Percentiles rank a stretch among this genome's conserved stretches.
Conservation (phyloP, 2,329 filamentous ascomycete species). For the Emergomyces africanus region DNA sequence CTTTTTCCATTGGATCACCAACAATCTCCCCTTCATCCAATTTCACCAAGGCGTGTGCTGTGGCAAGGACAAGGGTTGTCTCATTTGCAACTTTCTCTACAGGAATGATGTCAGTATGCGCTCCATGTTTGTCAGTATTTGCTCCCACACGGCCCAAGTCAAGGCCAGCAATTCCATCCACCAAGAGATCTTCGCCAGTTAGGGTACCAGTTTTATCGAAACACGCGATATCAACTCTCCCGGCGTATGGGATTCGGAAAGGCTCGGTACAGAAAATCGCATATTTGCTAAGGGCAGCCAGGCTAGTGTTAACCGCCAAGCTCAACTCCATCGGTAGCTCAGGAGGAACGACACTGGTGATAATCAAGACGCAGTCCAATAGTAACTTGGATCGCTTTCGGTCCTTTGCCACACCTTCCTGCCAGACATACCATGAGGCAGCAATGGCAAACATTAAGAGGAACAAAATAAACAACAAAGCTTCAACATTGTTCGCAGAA, state of each 20-base stretch:
- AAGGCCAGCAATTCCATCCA: slow-evolving; percentile 90
- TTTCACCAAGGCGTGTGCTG: slow-evolving; percentile 89
- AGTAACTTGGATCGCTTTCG: slow-evolving; percentile 95
- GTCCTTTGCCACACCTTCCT: slow-evolving; percentile 86
- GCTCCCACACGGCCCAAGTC: slow-evolving; percentile 56
- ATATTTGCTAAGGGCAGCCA: slow-evolving; percentile 85
- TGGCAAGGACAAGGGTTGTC: slow-evolving; percentile 85
- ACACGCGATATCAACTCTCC: slow-evolving; percentile 89
- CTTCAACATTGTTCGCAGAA: slow-evolving; percentile 95
- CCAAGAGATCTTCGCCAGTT: slow-evolving; percentile 91
- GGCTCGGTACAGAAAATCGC: slow-evolving; percentile 99
- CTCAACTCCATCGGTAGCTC: slow-evolving; percentile 97
- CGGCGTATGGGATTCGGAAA: slow-evolving; percentile 93
- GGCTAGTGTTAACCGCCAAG: slow-evolving; percentile 91
- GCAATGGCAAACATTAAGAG: slow-evolving; percentile 91
- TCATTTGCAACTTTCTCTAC: slow-evolving; percentile 60
- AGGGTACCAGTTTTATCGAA: slow-evolving; percentile 98
- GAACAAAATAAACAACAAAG: slow-evolving; percentile 95
- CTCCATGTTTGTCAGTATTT: slow-evolving; percentile 62
- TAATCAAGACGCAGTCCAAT: slow-evolving; percentile 91
- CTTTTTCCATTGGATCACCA: slow-evolving; percentile 98
- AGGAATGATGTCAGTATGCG: slow-evolving; percentile 64
- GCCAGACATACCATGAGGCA: slow-evolving; percentile 98
- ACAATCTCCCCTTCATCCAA: slow-evolving; percentile 95
- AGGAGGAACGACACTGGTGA: slow-evolving; percentile 96